These are phyloP conservation scores for Tricholoma flavovirens DNA, from an alignment of 768 basidiomycete species.

Conservation along the genomic window DNA sequence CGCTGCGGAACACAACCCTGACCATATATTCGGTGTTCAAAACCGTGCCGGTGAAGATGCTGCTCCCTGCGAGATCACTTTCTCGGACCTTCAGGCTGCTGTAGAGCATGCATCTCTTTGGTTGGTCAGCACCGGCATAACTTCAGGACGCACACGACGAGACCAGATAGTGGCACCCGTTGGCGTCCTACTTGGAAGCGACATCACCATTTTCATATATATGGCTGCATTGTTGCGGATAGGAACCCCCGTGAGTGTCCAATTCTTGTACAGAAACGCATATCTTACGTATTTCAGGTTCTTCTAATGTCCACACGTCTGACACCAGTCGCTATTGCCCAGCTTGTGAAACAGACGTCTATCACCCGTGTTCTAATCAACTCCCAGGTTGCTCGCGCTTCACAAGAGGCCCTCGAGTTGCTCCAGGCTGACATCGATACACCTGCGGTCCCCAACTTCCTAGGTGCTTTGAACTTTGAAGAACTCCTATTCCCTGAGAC, in stretches of 20 bases:
- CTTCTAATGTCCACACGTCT: constrained; percentile 32
- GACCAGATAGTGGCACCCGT: constrained; percentile 26
- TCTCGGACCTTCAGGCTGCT: constrained; percentile 26
- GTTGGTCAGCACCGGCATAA: constrained; percentile 24
- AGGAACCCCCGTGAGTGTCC: constrained; percentile 28
- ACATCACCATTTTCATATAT: constrained; percentile 32
- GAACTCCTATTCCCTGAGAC: constrained; percentile 21
- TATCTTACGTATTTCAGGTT: constrained; percentile 17
- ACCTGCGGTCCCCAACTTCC: constrained; percentile 14
- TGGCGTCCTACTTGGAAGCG: constrained; percentile 31
- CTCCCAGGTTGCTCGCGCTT: constrained; percentile 25
- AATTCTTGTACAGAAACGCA: neutral
- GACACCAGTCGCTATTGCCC: constrained; percentile 28
- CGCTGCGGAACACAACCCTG: constrained; percentile 27
- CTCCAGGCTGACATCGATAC: constrained; percentile 11
- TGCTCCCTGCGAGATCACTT: constrained; percentile 26
- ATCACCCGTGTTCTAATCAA: constrained; percentile 26
- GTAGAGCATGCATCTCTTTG: constrained; percentile 30
- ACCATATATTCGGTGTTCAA: constrained; percentile 32
- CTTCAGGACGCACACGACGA: constrained; percentile 19
- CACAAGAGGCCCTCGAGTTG: constrained; percentile 22
- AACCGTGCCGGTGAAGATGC: constrained; percentile 17
- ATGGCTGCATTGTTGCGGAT: constrained; percentile 31
- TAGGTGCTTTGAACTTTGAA: constrained; percentile 22
- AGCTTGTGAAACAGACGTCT: constrained; percentile 26